Conservation (phyloP, 441 rosid species). For the Aquilaria agallochum region DNA sequence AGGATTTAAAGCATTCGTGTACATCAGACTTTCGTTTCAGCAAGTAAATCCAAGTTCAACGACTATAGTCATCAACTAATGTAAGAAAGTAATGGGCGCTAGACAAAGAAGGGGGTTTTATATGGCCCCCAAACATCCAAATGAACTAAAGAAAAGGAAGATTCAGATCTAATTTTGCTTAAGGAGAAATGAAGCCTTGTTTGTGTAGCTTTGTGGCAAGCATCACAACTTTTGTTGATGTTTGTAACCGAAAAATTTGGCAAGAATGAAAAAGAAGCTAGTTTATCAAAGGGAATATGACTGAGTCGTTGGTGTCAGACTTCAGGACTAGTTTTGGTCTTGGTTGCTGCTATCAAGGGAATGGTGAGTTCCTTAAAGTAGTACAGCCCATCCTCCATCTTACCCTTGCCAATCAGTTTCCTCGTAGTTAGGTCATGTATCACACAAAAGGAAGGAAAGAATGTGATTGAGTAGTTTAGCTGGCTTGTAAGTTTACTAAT, state of each 20-base stretch:
- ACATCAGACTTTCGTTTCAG: too few relatives aligned
- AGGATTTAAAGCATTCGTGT: too few relatives aligned
- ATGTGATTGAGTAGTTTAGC: background rate
- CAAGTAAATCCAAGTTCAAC: too few relatives aligned
- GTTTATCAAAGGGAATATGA: background rate
- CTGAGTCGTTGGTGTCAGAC: background rate
- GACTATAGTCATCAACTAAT: too few relatives aligned
- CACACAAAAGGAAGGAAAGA: conserved; percentile 1
- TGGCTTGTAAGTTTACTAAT: background rate
- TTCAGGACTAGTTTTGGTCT: background rate
- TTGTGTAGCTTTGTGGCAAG: too few relatives aligned
- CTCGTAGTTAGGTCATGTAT: conserved; percentile 11
- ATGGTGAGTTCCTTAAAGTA: background rate
- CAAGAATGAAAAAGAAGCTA: too few relatives aligned
- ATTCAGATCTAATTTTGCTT: too few relatives aligned
- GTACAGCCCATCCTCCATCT: too few relatives aligned
- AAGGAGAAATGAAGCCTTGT: too few relatives aligned
- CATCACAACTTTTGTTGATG: too few relatives aligned
- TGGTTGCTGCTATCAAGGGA: background rate
- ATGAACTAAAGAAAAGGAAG: background rate
- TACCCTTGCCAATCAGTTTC: background rate
- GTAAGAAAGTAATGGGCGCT: background rate
- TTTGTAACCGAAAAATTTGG: too few relatives aligned
- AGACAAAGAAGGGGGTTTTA: background rate
- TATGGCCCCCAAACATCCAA: too few relatives aligned